A percentile compares a stretch with the other conserved stretches of the same genome.
Conservation (phyloP, 108 stramenopile genomes). For the Epipyxis sp. region DNA sequence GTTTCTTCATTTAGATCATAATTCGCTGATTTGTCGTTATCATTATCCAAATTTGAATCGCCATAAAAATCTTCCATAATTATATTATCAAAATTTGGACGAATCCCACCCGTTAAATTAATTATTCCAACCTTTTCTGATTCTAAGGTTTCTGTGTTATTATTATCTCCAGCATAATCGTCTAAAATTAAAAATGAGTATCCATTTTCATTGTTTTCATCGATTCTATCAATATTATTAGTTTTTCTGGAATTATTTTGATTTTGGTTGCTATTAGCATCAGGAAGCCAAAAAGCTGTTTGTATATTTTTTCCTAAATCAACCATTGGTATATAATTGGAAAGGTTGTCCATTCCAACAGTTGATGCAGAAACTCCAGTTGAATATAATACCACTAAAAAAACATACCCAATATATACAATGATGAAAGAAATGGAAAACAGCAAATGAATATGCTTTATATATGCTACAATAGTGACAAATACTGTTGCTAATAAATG, state of each 20-base stretch:
- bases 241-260: no score
- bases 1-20: background rate
- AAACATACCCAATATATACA: conserved; percentile 35
- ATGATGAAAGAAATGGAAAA: conserved; percentile 1
- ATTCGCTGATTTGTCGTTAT: no score
- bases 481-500: conserved; percentile 1
- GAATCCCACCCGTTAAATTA: conserved; percentile 1
- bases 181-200: background rate
- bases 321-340: background rate
- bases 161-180: background rate
- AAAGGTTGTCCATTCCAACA: background rate
- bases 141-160: no score
- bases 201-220: no score
- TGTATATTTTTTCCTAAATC: background rate
- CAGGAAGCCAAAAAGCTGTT: conserved; percentile 3
- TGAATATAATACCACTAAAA: conserved; percentile 27
- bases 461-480: conserved; percentile 7
- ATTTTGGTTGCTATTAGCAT: no score
- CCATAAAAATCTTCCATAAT: conserved; percentile 16
- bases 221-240: no score
- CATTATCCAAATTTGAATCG: background rate
- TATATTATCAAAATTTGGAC: conserved; percentile 7
- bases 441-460: conserved; percentile 26
- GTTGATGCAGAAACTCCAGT: background rate
- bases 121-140: conserved; percentile 2